Percentiles rank a stretch among this genome's conserved stretches.
Evolutionary conservation across 352 stramenopile genomes (phyloP).

Genomic region (Globisporangium camurandrum): DNA sequence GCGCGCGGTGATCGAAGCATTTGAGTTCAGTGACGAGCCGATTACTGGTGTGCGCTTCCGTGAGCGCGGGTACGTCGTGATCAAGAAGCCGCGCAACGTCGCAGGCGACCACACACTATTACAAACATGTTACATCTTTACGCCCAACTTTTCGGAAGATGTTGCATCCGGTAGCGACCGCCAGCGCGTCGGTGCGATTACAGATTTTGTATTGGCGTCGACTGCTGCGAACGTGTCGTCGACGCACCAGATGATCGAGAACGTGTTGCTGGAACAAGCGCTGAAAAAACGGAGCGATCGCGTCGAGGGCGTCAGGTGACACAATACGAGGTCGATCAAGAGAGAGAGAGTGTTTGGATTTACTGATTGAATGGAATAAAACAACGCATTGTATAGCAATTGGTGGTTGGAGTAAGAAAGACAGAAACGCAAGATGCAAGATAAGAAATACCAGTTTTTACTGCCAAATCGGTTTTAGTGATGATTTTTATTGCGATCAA

Average conservation of each 20-base stretch:
- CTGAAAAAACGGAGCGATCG: background rate
- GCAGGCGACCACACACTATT: constrained; percentile 21
- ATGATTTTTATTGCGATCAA: too few relatives aligned
- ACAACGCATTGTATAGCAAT: too few relatives aligned
- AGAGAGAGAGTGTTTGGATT: too few relatives aligned
- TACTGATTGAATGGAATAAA: too few relatives aligned
- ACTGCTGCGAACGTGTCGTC: constrained; percentile 19
- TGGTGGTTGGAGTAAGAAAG: too few relatives aligned
- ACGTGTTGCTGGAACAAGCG: constrained; percentile 32
- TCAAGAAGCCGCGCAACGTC: constrained; percentile 22
- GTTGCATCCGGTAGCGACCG: constrained; percentile 4
- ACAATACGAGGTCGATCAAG: too few relatives aligned
- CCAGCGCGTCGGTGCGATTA: constrained; percentile 19
- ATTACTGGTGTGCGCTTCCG: constrained; percentile 41
- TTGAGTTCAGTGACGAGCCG: constrained; percentile 40
- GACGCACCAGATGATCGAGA: constrained; percentile 37
- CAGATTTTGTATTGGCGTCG: constrained; percentile 29
- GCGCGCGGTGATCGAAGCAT: constrained; percentile 45
- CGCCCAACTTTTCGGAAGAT: constrained; percentile 12
- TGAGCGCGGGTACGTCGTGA: constrained; percentile 50
- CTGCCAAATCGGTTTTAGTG: too few relatives aligned
- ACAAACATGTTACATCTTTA: constrained; percentile 42
- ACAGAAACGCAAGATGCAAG: too few relatives aligned
- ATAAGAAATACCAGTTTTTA: too few relatives aligned
- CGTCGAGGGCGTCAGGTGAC: background rate